Percentiles rank a stretch among this genome's conserved stretches.
These are phyloP conservation scores for Kwoniella sp. DNA, from an alignment of 768 basidiomycete species.

Conservation along the genomic window DNA sequence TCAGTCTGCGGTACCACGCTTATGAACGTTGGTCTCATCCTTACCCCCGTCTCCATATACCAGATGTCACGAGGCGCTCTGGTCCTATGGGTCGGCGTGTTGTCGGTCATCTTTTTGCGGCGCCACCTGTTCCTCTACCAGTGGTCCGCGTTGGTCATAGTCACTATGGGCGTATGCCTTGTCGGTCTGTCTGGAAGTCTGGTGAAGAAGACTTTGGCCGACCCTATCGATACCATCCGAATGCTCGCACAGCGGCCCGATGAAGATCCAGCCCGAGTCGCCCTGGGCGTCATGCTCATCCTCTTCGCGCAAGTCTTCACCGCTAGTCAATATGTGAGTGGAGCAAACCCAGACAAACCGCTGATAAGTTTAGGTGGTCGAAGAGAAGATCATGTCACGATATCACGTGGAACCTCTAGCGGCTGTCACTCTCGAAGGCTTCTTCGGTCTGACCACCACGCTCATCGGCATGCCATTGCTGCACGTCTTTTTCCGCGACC, in stretches of 20 bases:
- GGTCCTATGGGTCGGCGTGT: conserved; percentile 85
- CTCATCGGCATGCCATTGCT: conserved; percentile 74
- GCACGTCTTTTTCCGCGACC: conserved; percentile 44
- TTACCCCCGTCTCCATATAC: conserved; percentile 94
- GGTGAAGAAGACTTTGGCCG: conserved; percentile 60
- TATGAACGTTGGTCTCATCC: conserved; percentile 93
- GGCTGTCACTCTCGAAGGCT: conserved; percentile 90
- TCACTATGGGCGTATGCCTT: conserved; percentile 55
- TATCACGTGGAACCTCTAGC: conserved; percentile 78
- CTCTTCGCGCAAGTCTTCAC: conserved; percentile 86
- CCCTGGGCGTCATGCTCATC: conserved; percentile 74
- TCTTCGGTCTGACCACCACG: conserved; percentile 81
- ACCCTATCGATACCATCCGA: conserved; percentile 7
- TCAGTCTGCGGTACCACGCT: conserved; percentile 63
- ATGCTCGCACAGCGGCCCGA: conserved; percentile 42
- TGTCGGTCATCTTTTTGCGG: conserved; percentile 84
- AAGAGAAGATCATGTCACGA: conserved; percentile 89
- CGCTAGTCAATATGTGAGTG: conserved; percentile 45
- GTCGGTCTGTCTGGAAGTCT: conserved; percentile 78
- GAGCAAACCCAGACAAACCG: no score
- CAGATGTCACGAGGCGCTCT: conserved; percentile 84
- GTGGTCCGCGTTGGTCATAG: conserved; percentile 86
- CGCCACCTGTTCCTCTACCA: conserved; percentile 84
- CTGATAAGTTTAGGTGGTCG: conserved; percentile 64
- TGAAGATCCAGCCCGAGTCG: conserved; percentile 46